Percentiles rank a stretch among this genome's conserved stretches.
Evolutionary conservation across 116 monocot species (phyloP).

Genomic region (Trichopus zeylanicus): DNA sequence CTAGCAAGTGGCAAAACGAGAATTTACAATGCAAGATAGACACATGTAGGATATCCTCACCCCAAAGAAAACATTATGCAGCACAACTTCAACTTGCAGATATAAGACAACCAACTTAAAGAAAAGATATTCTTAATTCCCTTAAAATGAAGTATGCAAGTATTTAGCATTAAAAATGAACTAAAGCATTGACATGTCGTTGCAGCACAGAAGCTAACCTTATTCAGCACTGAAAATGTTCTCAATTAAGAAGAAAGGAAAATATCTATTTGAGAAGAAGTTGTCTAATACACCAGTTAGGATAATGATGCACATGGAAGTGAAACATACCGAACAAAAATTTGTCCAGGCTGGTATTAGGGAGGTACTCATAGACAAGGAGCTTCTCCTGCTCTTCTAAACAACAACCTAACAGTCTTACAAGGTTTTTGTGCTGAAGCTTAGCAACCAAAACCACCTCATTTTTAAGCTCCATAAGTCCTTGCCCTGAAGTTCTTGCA

Average conservation of each 20-base stretch:
- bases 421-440: conserved; percentile 39
- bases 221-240: not conserved
- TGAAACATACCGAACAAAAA: conserved; percentile 13
- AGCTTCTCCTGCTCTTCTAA: conserved; percentile 23
- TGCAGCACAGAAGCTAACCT: too few species aligned
- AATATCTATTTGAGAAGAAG: not conserved
- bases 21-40: too few species aligned
- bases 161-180: too few species aligned
- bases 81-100: too few species aligned
- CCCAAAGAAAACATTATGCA: too few species aligned
- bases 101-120: too few species aligned
- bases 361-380: conserved; percentile 32
- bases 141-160: too few species aligned
- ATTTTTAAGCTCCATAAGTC: conserved; percentile 24
- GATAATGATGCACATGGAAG: not conserved
- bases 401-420: conserved; percentile 23
- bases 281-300: not conserved
- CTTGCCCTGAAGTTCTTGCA: conserved; percentile 18
- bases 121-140: too few species aligned
- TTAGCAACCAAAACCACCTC: conserved; percentile 29
- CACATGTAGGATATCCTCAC: too few species aligned
- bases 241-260: not conserved
- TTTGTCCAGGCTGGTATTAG: conserved; percentile 25
- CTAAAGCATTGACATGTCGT: too few species aligned
- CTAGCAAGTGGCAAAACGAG: too few species aligned